Base-by-base conservation (phyloP, 768 basidiomycete species). In the Boletus coccyginus region DNA sequence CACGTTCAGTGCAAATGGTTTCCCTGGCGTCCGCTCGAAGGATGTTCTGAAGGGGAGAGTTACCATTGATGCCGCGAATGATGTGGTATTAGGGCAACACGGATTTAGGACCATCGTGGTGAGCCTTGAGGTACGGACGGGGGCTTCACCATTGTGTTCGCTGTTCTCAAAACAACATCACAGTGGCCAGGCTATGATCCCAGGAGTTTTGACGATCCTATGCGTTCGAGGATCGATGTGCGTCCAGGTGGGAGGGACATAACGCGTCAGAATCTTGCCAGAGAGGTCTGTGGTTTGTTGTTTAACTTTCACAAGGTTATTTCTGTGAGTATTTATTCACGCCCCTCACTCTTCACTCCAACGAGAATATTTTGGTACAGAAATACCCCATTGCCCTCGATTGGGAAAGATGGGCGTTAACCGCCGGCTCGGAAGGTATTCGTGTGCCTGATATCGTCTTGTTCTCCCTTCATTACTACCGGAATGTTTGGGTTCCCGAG, bases 401-500 rank as follows among this genome's bases (percentile, higher is more conserved):
- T 3, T 63, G 31, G 10, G 56, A 60, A 47, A 60, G 46, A 46
- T 71, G 69, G 69, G 61, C 61, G 0, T 41, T 69, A 11, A 58
- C 58, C 5, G 13, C 50, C 8, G 53, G 57, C 13, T 16, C 50
- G 9, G 59, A 65, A 53, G 60, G 56, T 40, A 60, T 69, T n/a
- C 55, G 50, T 9, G 27, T 38, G 3, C 29, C 49, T 11, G 65
- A 67, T 13, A 35, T 71, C 9, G 57, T 59, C 12, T 40, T 70
- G 12, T 38, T 71, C 0, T 62, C 64, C 31, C 32, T 63, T 3
- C 70, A 70, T 53, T 66, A 69, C 46, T 71, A 71, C 46, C 52
- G 55, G n/a, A 62, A 59, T n/a, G 39, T 56, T 7, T 70, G 69
- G 69, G 45, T 70, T 4, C 69, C 69, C 32, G 69, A 70, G 36